Conservation (phyloP, 2,329 filamentous ascomycete genomes). For the Clonostachys byssicola region DNA sequence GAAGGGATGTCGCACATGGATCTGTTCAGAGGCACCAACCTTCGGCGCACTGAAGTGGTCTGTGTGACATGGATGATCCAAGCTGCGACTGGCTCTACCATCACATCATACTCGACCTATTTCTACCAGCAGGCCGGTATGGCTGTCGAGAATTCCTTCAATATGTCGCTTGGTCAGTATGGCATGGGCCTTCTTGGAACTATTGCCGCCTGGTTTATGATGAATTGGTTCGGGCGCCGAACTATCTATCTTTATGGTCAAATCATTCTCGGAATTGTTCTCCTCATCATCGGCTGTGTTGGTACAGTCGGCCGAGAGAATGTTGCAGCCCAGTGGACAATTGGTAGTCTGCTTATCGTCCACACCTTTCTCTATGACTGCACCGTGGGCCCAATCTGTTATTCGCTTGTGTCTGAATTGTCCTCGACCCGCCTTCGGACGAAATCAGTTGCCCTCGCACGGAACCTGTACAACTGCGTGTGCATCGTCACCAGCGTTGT, state of each 20-base stretch:
- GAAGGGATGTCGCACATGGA: slow-evolving; percentile 37
- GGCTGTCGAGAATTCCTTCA: slow-evolving; percentile 20
- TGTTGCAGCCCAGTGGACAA: slow-evolving; percentile 39
- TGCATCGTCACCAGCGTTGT: slow-evolving; percentile 41
- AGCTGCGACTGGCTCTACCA: slow-evolving; percentile 29
- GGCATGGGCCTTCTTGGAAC: slow-evolving; percentile 39
- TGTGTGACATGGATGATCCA: slow-evolving; percentile 37
- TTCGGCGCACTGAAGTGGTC: slow-evolving; percentile 39
- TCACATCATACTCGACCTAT: slow-evolving; percentile 57
- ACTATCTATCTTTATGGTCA: slow-evolving; percentile 39
- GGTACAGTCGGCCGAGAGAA: slow-evolving; percentile 31
- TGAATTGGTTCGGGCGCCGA: slow-evolving; percentile 36
- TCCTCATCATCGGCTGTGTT: slow-evolving; percentile 35
- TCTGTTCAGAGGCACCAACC: slow-evolving; percentile 40
- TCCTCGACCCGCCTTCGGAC: slow-evolving; percentile 36
- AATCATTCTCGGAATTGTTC: slow-evolving; percentile 39
- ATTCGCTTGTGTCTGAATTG: slow-evolving; percentile 37
- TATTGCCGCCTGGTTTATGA: slow-evolving; percentile 37
- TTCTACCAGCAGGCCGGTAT: slow-evolving; percentile 40
- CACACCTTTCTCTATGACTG: slow-evolving; percentile 38
- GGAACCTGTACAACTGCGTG: slow-evolving; percentile 40
- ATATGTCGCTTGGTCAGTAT: slow-evolving; percentile 34
- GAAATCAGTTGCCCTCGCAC: slow-evolving; percentile 39
- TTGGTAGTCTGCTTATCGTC: slow-evolving; percentile 39
- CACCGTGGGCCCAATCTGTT: slow-evolving; percentile 40